A percentile compares a stretch with the other conserved stretches of the same genome.
Conservation (phyloP, 2,329 filamentous ascomycete species). For the Diaporthe capsici region DNA sequence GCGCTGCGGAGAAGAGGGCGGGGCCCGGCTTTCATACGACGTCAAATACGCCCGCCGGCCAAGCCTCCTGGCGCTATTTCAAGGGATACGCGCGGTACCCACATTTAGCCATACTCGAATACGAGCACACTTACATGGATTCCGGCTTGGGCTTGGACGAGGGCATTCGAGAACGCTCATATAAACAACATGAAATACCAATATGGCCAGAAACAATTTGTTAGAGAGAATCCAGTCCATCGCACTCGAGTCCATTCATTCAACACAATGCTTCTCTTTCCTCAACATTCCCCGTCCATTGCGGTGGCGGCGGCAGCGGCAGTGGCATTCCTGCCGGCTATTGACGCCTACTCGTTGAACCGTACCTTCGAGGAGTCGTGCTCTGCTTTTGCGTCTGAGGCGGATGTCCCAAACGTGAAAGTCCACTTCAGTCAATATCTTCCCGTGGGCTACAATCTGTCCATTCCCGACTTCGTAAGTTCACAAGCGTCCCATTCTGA, state of each 20-base stretch:
- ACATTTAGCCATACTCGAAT: background rate
- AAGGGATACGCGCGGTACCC: background rate
- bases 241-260: background rate
- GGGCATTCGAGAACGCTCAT: background rate
- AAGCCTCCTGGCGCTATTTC: background rate
- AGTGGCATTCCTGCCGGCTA: background rate
- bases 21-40: conserved; percentile 1
- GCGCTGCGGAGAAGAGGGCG: background rate
- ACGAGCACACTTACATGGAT: background rate
- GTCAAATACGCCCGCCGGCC: conserved; percentile 11
- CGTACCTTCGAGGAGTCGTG: conserved; percentile 4
- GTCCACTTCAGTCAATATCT: conserved; percentile 6
- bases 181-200: background rate
- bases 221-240: no score
- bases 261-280: background rate
- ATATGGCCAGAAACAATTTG: background rate
- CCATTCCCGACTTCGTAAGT: background rate
- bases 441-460: background rate
- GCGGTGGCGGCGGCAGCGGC: background rate
- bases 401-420: background rate
- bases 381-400: background rate
- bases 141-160: background rate
- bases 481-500: background rate
- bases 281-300: background rate
- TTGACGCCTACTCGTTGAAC: background rate